Conservation (phyloP, 164 flowering plant genomes). For the Nelumbo lutea region DNA sequence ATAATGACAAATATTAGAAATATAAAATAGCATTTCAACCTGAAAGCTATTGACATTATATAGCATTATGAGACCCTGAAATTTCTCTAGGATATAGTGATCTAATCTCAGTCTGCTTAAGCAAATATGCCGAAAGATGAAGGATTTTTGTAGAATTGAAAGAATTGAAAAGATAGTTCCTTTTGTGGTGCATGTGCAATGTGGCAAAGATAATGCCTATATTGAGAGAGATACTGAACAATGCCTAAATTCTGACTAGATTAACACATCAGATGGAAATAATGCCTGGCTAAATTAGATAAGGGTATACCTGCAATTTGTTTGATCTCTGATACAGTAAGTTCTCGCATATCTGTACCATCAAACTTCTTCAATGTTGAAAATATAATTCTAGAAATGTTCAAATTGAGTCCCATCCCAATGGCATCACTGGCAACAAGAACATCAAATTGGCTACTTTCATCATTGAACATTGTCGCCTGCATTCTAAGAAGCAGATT, state of each 20-base stretch:
- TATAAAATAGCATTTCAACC: neutral
- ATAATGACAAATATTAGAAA: neutral
- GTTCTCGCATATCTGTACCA: slow-evolving; percentile 60
- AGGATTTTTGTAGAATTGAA: neutral
- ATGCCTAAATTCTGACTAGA: neutral
- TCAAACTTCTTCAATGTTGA: slow-evolving; percentile 78
- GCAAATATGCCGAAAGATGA: neutral
- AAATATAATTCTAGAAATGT: slow-evolving; percentile 88
- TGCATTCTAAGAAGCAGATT: slow-evolving; percentile 54
- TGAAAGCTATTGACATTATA: no score
- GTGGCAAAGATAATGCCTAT: neutral
- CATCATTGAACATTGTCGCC: slow-evolving; percentile 97
- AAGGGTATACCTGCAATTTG: slow-evolving; percentile 80
- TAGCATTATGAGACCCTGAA: neutral
- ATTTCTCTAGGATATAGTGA: neutral
- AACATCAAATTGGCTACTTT: slow-evolving; percentile 78
- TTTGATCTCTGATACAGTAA: slow-evolving; percentile 82
- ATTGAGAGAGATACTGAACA: neutral
- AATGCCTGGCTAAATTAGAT: neutral
- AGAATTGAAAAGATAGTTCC: neutral
- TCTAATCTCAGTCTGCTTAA: neutral
- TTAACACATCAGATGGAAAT: neutral
- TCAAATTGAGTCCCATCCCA: slow-evolving; percentile 98
- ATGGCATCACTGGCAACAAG: slow-evolving; percentile 99
- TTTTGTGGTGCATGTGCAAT: neutral